Evolutionary conservation across 305 asterid genomes (phyloP), one percentile per base, ranked within the genome.

Genomic region (Petunia hybrid): DNA sequence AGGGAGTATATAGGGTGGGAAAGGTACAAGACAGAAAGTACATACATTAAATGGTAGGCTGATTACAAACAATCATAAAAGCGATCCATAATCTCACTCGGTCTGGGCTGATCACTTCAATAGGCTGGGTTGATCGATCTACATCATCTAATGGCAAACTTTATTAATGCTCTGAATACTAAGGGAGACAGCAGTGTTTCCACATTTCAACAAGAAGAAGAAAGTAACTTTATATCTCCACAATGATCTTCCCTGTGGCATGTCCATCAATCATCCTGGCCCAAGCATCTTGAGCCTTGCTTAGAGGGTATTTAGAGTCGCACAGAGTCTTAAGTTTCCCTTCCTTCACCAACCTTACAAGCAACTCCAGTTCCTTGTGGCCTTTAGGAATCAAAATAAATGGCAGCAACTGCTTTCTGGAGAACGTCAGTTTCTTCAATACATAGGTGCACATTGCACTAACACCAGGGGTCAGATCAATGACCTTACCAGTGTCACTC

Each of bases 391-490:
- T 38, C 59, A 87, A 60, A 39, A 88, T 7, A 66, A 87, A 63
- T 1, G 97, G 94, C 83, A 89, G 89, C 87, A 90, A 46, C 45
- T 79, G 85, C 74, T 90, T 87, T 77, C 83, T 86, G 0, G 97
- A 89, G 65, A 88, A 80, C 0, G 92, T 89, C 31, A 92, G 80
- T 82, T 88, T 89, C 86, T 87, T 88, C 79, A 83, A 46, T 3
- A 90, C 94, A 35, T 78, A 89, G 45, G 93, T 89, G 89, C 89
- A 88, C 84, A 89, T 65, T 5, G 92, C 81, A 1, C 84, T 80
- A 4, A 83, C 77, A 42, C 94, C 92, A 0, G 97, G 94, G 1
- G 97, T 87, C 46, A 92, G 76, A 78, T 92, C 97, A 35, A 92
- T 83, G 46, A 90, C 97, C 87, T 89, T 92, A 48, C 97, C 94